A percentile compares a stretch with the other conserved stretches of the same genome.
phyloP scores from a whole-genome alignment of 208 protist genomes.

The Kentomonas sorsogonicus region DNA sequence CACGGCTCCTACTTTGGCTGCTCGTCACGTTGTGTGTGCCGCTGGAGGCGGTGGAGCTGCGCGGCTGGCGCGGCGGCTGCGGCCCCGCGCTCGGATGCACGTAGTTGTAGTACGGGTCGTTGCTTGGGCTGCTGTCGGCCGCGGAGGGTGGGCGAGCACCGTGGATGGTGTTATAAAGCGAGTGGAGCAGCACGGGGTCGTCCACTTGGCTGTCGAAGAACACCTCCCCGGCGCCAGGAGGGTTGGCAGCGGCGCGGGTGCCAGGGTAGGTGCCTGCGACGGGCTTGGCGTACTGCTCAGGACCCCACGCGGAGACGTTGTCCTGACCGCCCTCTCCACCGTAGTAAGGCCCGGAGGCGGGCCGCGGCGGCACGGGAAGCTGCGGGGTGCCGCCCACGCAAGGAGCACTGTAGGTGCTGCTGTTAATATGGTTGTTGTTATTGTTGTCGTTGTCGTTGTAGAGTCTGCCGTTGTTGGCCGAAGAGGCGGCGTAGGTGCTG shows the following conservation, averaged over 20 bases:
- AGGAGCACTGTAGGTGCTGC: conserved; percentile 12
- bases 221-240: background rate
- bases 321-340: too few relatives aligned
- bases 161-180: background rate
- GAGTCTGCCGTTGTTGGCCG: background rate
- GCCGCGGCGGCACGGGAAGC: background rate
- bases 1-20: too few relatives aligned
- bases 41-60: background rate
- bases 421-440: conserved; percentile 5
- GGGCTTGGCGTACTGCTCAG: background rate
- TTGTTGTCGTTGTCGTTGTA: background rate
- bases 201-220: background rate
- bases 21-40: too few relatives aligned
- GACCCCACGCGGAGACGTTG: background rate
- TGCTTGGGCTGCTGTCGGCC: background rate
- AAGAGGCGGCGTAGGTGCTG: too few relatives aligned
- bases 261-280: background rate
- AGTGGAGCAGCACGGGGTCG: too few relatives aligned
- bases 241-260: background rate
- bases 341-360: background rate
- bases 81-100: too few relatives aligned
- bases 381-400: too few relatives aligned
- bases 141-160: background rate
- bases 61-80: background rate
- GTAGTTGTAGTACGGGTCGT: background rate